Base-by-base conservation (phyloP, 2,329 filamentous ascomycete genomes). In the Cordyceps farinosa region DNA sequence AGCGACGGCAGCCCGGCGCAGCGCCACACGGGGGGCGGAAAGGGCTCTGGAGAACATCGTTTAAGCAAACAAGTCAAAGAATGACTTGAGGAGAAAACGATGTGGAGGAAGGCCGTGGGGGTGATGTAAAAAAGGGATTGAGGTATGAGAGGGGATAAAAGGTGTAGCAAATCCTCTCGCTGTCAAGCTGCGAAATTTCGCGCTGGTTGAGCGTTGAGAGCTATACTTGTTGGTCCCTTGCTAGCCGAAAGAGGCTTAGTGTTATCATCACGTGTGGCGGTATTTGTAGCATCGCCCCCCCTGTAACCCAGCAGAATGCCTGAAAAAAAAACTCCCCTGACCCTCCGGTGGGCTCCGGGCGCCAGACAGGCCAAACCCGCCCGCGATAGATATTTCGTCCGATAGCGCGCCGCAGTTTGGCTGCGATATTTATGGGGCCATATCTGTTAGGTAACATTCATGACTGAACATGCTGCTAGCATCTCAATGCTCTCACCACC, bases 21-120 rank as follows among this genome's bases (percentile, higher is more conserved):
- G 63, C 36, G 82, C 82, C 72, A 84, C 83, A 76, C 85, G 82
- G 73, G 84, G 78, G 65, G 80, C 80, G 79, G 86, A 83, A 75
- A 89, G 79, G 76, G 87, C 82, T 80, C 87, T 84, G 74, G 88
- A 90, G 78, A 91, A 86, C 89, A 91, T 91, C 76, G 74, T 76
- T 53, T 48, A 27, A 54, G 50, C 57, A 45, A 51, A 54, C 59
- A 61, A 61, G 59, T 15, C 59, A 48, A 11, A 17, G 13, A 29
- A 7, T 47, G 59, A 55, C 50, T 54, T 61, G 59, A 40, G 59
- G 42, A 55, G 51, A 36, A 54, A 61, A 61, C 59, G 42, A 61
- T 29, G 50, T 44, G 10, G 13, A 51, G n/a, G 38, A 38, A 36
- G 29, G 4, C 29, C 7, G 54, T 34, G 34, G 47, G 30, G 50